A percentile compares a stretch with the other conserved stretches of the same genome.
Conservation (phyloP, 495 filamentous ascomycete species). For the Tuber indicum region DNA sequence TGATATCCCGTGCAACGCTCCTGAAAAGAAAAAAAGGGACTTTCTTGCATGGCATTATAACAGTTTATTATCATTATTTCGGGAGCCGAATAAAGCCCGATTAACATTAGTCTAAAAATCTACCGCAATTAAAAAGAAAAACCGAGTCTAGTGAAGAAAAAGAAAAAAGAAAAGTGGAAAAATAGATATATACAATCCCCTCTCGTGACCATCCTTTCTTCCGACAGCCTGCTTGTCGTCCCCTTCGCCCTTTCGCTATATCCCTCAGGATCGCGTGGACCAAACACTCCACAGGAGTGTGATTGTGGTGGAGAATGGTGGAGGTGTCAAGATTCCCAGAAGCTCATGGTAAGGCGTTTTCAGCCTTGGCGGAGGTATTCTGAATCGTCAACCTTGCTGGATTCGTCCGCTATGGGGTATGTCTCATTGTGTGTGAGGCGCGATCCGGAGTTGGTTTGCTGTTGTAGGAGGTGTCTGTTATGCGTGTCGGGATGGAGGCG, state of each 20-base stretch:
- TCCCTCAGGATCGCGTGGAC: neutral
- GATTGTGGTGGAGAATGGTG: neutral
- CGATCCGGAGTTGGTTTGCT: neutral
- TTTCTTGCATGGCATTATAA: neutral
- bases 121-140: neutral
- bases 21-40: neutral
- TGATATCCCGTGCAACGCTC: neutral
- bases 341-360: neutral
- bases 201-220: neutral
- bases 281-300: neutral
- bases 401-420: neutral
- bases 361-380: neutral
- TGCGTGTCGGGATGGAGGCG: neutral
- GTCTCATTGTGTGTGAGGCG: neutral
- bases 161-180: neutral
- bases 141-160: neutral
- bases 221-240: neutral
- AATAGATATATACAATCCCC: neutral
- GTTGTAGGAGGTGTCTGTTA: neutral
- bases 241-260: neutral
- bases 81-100: neutral
- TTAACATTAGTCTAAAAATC: neutral
- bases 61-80: neutral
- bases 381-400: neutral
- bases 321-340: neutral